Conservation (phyloP, 1,139 yeast genomes). For the Pichia kudriavzevii region DNA sequence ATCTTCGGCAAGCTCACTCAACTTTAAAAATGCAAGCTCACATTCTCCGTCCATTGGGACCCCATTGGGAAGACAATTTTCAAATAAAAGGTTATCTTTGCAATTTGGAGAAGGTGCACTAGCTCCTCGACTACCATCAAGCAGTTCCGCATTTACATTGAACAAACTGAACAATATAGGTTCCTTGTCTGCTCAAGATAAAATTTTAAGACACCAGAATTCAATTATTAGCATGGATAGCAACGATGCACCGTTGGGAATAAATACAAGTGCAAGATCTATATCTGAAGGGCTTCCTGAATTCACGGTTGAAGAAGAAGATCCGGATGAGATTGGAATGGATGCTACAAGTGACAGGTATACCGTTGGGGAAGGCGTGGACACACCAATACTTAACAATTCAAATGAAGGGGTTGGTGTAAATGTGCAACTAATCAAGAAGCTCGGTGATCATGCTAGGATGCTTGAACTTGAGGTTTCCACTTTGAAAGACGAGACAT, state of each 20-base stretch:
- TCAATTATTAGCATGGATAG: slow-evolving; percentile 14
- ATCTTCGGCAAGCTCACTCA: slow-evolving; percentile 19
- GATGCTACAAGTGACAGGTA: slow-evolving; percentile 20
- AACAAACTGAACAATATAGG: slow-evolving; percentile 11
- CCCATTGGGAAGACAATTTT: slow-evolving; percentile 14
- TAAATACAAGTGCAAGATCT: slow-evolving; percentile 4
- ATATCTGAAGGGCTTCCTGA: neutral
- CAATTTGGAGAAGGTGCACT: slow-evolving; percentile 28
- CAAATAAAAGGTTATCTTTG: slow-evolving; percentile 21
- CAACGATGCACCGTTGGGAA: slow-evolving; percentile 9
- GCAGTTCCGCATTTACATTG: slow-evolving; percentile 16
- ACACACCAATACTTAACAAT: slow-evolving; percentile 2
- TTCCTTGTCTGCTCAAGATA: slow-evolving; percentile 16
- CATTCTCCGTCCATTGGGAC: no score
- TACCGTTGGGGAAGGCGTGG: slow-evolving; percentile 16
- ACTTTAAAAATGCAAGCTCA: slow-evolving; percentile 16
- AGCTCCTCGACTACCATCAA: slow-evolving; percentile 23
- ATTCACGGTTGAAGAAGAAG: neutral
- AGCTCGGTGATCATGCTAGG: slow-evolving; percentile 67
- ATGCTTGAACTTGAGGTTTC: slow-evolving; percentile 72
- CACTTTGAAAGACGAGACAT: slow-evolving; percentile 57
- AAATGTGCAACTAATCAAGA: slow-evolving; percentile 59
- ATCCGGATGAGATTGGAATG: slow-evolving; percentile 17
- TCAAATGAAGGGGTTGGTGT: slow-evolving; percentile 18
- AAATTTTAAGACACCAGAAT: slow-evolving; percentile 17